Conservation (phyloP, 495 filamentous ascomycete species). For the Acidomyces sp. region DNA sequence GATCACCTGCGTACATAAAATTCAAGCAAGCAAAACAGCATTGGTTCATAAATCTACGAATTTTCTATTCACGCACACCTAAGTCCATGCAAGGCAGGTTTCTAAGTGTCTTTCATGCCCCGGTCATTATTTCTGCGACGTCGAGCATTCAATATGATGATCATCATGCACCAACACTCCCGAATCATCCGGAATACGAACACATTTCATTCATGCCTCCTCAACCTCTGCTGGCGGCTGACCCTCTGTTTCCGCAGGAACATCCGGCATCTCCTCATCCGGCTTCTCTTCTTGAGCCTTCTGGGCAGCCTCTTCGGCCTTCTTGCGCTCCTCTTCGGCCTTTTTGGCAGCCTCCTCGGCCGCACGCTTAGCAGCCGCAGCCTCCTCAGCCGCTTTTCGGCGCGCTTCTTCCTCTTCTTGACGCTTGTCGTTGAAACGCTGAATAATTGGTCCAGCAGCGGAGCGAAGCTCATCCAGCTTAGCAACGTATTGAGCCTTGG, state of each 20-base stretch:
- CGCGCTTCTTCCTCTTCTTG: conserved; percentile 75
- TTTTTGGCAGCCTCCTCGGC: conserved; percentile 60
- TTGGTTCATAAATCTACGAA: too few species aligned
- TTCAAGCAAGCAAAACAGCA: too few species aligned
- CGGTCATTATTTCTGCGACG: too few species aligned
- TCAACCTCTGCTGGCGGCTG: conserved; percentile 29
- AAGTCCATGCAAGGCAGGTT: too few species aligned
- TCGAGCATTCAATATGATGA: too few species aligned
- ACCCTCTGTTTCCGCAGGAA: conserved; percentile 17
- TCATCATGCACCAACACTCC: too few species aligned
- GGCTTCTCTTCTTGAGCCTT: conserved; percentile 36
- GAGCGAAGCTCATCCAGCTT: conserved; percentile 95
- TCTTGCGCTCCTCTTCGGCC: conserved; percentile 53
- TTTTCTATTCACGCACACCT: too few species aligned
- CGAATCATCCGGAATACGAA: too few species aligned
- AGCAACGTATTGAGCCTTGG: conserved; percentile 79
- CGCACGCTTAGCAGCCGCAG: conserved; percentile 29
- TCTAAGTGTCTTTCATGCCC: too few species aligned
- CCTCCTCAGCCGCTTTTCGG: conserved; percentile 66
- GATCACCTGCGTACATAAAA: too few species aligned
- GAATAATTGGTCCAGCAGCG: conserved; percentile 78
- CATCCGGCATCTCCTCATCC: conserved; percentile 32
- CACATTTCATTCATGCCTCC: conserved; percentile 22
- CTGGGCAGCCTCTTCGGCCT: conserved; percentile 41
- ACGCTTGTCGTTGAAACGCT: conserved; percentile 87